Evolutionary conservation across 78 protist genomes (phyloP), one percentile per base, ranked within the genome.

Genomic region (Thecamonas trahens): DNA sequence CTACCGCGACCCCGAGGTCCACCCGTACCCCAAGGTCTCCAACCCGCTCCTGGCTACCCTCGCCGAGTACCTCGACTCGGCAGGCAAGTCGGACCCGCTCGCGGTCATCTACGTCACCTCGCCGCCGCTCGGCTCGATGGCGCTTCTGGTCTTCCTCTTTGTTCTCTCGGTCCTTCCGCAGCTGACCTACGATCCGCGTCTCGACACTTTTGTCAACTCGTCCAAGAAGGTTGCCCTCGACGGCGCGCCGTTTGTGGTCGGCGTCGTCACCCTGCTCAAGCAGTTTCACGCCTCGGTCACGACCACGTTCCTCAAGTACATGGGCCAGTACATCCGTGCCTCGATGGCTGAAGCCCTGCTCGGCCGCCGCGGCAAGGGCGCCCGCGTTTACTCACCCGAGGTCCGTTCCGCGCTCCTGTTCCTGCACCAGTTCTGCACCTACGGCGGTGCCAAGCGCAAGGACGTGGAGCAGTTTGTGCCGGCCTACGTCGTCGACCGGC

Each of bases 261-360:
- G 97, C 54, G 11, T 85, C 28, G 77, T 85, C 52, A 92, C 97
- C 5, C 59, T 93, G 34, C 82, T 92, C 31, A 80, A 79, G 61
- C 96, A 93, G 77, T 87, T 90, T 72, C 94, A 93, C 83, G 32
- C 87, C 31, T 70, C 78, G 39, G 55, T 55, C 49, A 70, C 81
- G 20, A 70, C 35, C 55, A 71, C 32, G 45, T 87, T 78, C 49
- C 44, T 85, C 13, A 78, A 79, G 2, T 70, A 63, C 53, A 32
- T 86, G 45, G 94, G 89, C 34, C 95, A 91, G 78, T 83, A 86
- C 59, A 61, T 91, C 38, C 71, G 89, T 40, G 69, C 74, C 34
- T 62, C 57, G 37, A 55, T 86, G n/a, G n/a, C n/a, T n/a, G n/a
- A n/a, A n/a, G n/a, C n/a, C n/a, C n/a, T n/a, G n/a, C n/a, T n/a